phyloP scores from a whole-genome alignment of 1,284 basidiomycete species.

The Tilletia caries region DNA sequence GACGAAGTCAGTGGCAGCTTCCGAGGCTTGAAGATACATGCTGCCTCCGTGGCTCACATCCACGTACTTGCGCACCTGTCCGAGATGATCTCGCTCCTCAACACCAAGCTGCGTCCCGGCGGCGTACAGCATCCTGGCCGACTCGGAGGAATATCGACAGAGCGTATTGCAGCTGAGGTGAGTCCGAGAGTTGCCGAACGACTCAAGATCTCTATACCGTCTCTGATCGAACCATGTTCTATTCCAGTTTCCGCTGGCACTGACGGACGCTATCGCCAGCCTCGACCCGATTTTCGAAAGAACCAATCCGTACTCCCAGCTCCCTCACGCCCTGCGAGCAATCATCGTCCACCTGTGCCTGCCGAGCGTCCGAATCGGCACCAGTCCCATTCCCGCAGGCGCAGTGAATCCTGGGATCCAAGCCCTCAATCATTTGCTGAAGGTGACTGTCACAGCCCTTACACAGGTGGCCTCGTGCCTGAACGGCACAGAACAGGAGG shows the following conservation, averaged over 20 bases:
- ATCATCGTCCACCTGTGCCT: neutral
- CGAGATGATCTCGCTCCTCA: no score
- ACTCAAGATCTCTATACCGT: no score
- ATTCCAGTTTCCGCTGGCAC: neutral
- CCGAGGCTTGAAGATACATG: neutral
- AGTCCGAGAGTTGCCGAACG: no score
- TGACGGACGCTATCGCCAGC: neutral
- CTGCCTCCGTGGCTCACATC: no score
- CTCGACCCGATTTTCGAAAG: neutral
- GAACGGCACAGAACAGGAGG: no score
- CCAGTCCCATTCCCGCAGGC: neutral
- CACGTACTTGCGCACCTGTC: no score
- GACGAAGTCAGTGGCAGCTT: neutral
- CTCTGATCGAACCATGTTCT: neutral
- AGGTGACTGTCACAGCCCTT: neutral
- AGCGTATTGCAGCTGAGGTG: no score
- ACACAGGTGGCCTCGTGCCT: neutral
- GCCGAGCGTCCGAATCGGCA: neutral
- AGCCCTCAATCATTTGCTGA: conserved; percentile 3
- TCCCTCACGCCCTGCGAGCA: neutral
- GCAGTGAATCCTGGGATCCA: neutral
- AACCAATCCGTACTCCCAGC: no score
- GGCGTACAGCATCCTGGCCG: no score
- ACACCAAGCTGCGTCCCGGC: no score
- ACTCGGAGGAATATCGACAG: no score